Evolutionary conservation across 306 rosid species (phyloP), one percentile per base, ranked within the genome.

Genomic region (Casuarina equisetifolia): DNA sequence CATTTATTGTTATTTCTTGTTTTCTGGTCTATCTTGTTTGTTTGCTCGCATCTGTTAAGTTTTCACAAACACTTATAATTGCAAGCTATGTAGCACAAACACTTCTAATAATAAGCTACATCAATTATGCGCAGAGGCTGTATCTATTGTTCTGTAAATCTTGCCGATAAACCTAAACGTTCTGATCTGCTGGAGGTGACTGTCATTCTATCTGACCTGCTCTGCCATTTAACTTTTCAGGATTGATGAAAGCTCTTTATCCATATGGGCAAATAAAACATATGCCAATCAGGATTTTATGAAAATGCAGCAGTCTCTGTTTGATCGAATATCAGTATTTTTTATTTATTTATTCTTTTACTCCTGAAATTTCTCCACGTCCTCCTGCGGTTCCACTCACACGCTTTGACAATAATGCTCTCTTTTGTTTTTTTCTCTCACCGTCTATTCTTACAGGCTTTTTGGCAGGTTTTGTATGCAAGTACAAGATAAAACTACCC

Each of bases 271-370:
- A 79, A 74, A 70, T 52, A 77, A 88, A 84, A 84, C 85, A 76
- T 68, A 79, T 75, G 69, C 83, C 32, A 71, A 76, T 79, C 90
- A 88, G 16, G 90, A 89, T 88, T 82, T 84, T 36, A 80, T 74
- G 70, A 81, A 79, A 77, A 79, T 89, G 88, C 97, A 87, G 74
- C 91, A 73, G 72, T 72, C 85, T 57, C 83, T 94, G 61, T 94
- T 94, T 82, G 93, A 91, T 84, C 97, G 82, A 0, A 25, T 25
- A 25, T 25, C 32, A 25, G 32, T 25, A 25, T 25, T 25, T 25
- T 0, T 25, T 25, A 0, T 25, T 25, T 25, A 25, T 25, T 25
- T 25, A 25, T 25, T 25, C 32, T 25, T 25, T 25, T 25, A 25
- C 32, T 25, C 32, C 32, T 25, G 32, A 25, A 25, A 25, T 25